Conservation (phyloP, 192 early-diverging fungal genomes). For the Coemansia sp. region DNA sequence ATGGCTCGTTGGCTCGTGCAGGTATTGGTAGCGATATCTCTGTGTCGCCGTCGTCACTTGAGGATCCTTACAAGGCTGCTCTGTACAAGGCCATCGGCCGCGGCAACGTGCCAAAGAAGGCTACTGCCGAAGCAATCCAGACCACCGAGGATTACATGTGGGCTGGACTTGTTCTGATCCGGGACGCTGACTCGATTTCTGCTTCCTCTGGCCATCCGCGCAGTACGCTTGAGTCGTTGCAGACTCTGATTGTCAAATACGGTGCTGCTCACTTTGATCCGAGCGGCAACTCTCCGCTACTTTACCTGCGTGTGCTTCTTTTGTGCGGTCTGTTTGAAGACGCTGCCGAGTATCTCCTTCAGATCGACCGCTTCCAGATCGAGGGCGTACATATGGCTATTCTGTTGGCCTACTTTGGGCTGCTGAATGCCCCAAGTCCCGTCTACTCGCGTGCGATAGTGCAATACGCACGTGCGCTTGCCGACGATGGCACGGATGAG, state of each 20-base stretch:
- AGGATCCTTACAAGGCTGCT: conserved; percentile 91
- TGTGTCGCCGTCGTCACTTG: conserved; percentile 50
- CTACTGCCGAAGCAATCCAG: conserved; percentile 66
- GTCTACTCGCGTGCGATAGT: conserved; percentile 36
- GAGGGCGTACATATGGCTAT: conserved; percentile 94
- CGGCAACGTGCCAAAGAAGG: conserved; percentile 73
- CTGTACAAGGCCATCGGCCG: conserved; percentile 90
- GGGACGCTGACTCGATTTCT: conserved; percentile 57
- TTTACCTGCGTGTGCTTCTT: conserved; percentile 82
- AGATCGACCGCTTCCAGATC: conserved; percentile 60
- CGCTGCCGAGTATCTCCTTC: conserved; percentile 74
- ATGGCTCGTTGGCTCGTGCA: conserved; percentile 25
- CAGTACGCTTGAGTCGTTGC: conserved; percentile 63
- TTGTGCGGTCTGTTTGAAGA: conserved; percentile 89
- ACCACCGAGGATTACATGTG: conserved; percentile 94
- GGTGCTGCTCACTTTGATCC: conserved; percentile 75
- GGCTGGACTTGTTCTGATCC: conserved; percentile 74
- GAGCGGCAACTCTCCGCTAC: conserved; percentile 65
- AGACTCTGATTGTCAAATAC: conserved; percentile 63
- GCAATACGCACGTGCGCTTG: conserved; percentile 44
- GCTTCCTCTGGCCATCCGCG: conserved; percentile 14
- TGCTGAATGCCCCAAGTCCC: conserved; percentile 69
- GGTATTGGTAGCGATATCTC: conserved; percentile 33
- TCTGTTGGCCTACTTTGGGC: conserved; percentile 74
- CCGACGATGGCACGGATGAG: conserved; percentile 23